A percentile compares a stretch with the other conserved stretches of the same genome.
Conservation (phyloP, 768 basidiomycete species). For the Xerocomus brunneocitrinus region DNA sequence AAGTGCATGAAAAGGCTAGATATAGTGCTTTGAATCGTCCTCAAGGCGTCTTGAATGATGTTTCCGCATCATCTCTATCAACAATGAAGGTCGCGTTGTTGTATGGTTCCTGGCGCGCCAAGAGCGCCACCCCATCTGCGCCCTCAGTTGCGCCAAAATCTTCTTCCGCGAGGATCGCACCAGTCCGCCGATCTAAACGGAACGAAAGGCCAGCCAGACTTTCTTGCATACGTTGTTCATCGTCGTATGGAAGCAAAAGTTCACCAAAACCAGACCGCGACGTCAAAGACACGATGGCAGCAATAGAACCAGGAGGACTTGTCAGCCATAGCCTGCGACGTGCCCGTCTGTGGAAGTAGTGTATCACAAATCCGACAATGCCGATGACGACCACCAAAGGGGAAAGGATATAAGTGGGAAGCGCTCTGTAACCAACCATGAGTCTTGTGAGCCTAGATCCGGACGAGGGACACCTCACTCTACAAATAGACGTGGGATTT, state of each 20-base stretch:
- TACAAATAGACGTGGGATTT: constrained; percentile 49
- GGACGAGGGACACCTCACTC: constrained; percentile 40
- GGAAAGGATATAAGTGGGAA: constrained; percentile 51
- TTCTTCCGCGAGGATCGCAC: constrained; percentile 59
- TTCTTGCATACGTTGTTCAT: constrained; percentile 38
- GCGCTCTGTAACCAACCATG: constrained; percentile 34
- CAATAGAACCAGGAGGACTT: constrained; percentile 57
- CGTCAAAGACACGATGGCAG: constrained; percentile 50
- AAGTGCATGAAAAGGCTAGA: not conserved
- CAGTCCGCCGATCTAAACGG: constrained; percentile 52
- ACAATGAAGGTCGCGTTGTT: not conserved
- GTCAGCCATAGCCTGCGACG: constrained; percentile 49
- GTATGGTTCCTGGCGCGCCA: constrained; percentile 10
- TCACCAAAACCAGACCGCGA: constrained; percentile 60
- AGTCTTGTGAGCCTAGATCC: not conserved
- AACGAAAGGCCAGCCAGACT: constrained; percentile 52
- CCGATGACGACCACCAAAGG: constrained; percentile 46
- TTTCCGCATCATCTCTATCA: constrained; percentile 3
- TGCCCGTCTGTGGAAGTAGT: constrained; percentile 43
- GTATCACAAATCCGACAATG: constrained; percentile 42
- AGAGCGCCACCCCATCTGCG: constrained; percentile 14
- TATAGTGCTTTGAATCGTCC: not conserved
- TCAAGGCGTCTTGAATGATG: not conserved
- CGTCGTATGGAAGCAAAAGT: constrained; percentile 56
- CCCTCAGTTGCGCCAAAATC: constrained; percentile 11